These are phyloP conservation scores for Kazachstania sp. DNA, from an alignment of 1,139 yeast species.

Conservation along the genomic window DNA sequence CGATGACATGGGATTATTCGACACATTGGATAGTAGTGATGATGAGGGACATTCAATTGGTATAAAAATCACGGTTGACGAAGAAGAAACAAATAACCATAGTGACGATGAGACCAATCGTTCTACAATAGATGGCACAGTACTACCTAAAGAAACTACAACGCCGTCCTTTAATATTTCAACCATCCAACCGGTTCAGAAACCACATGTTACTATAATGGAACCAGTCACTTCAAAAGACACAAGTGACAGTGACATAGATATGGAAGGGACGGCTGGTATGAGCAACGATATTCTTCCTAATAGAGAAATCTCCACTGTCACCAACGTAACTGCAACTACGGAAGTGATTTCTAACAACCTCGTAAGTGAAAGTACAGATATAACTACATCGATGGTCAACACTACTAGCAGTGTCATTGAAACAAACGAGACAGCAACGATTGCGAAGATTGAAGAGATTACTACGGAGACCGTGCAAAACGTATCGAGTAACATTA, in stretches of 20 bases:
- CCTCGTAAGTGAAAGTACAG: too few species aligned
- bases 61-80: background rate
- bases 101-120: background rate
- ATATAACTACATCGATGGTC: too few species aligned
- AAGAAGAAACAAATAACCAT: background rate
- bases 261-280: background rate
- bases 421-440: too few species aligned
- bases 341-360: too few species aligned
- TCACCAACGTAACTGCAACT: background rate
- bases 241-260: background rate
- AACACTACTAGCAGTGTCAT: too few species aligned
- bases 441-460: too few species aligned
- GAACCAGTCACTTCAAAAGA: background rate
- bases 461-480: too few species aligned
- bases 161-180: conserved; percentile 1
- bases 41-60: conserved; percentile 12
- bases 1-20: conserved; percentile 23
- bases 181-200: background rate
- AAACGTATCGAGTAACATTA: too few species aligned
- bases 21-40: conserved; percentile 20
- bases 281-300: background rate
- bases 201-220: background rate
- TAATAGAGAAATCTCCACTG: too few species aligned
- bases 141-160: conserved; percentile 1
- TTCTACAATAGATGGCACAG: background rate